phyloP scores from a whole-genome alignment of 1,284 basidiomycete species.

The Boletus coffeatus region DNA sequence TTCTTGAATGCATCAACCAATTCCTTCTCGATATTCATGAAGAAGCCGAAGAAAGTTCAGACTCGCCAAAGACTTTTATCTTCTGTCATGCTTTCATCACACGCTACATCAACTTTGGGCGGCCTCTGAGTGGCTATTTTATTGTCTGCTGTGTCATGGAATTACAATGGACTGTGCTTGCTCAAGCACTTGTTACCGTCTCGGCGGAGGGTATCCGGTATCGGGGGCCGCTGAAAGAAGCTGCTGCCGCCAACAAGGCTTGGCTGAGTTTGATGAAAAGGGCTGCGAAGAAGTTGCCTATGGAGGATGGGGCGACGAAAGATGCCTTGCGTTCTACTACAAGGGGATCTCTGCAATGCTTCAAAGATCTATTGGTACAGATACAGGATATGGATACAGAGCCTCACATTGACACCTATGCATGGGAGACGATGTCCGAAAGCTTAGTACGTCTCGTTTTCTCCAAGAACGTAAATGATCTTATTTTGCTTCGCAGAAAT shows the following conservation, averaged over 20 bases:
- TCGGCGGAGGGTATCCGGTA: constrained; percentile 23
- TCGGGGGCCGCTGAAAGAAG: constrained; percentile 48
- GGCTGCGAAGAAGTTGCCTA: constrained; percentile 35
- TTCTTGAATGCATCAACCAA: constrained; percentile 66
- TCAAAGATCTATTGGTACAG: constrained; percentile 66
- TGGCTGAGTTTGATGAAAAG: constrained; percentile 66
- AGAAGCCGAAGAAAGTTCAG: constrained; percentile 37
- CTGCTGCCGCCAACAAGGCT: constrained; percentile 75
- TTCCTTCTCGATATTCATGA: constrained; percentile 58
- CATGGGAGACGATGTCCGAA: constrained; percentile 84
- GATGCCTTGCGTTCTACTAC: constrained; percentile 44
- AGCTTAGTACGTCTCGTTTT: constrained; percentile 48
- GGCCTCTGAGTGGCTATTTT: constrained; percentile 84
- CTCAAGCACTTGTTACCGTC: constrained; percentile 63
- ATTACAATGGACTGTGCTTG: constrained; percentile 77
- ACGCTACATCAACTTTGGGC: constrained; percentile 69
- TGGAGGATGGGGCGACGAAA: constrained; percentile 35
- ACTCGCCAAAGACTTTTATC: constrained; percentile 29
- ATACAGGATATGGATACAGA: constrained; percentile 77
- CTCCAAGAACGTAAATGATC: background rate
- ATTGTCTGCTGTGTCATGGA: constrained; percentile 83
- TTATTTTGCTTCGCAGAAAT: constrained; percentile 54
- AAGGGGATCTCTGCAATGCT: constrained; percentile 62
- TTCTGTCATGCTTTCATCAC: constrained; percentile 71
- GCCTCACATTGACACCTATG: constrained; percentile 76